Evolutionary conservation across 179 eudicot species (phyloP).

Genomic region (Gypsophila paniculata): DNA sequence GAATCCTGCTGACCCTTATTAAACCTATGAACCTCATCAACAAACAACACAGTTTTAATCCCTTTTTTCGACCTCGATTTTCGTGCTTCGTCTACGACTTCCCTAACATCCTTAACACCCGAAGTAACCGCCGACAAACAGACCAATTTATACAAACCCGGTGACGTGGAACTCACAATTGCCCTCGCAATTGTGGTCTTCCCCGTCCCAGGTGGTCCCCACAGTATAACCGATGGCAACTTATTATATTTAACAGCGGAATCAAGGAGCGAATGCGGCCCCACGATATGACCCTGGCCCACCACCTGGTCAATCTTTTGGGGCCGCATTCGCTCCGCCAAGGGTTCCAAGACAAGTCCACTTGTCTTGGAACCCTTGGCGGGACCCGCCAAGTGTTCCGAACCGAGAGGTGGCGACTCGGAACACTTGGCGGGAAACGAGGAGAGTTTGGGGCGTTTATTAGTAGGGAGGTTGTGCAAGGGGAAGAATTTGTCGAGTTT

Average conservation of each 20-base stretch:
- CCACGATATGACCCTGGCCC: slow-evolving; percentile 75
- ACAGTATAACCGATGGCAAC: slow-evolving; percentile 64
- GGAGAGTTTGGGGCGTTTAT: slow-evolving; percentile 38
- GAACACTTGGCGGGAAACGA: background rate
- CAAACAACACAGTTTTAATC: slow-evolving; percentile 60
- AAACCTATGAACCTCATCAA: slow-evolving; percentile 87
- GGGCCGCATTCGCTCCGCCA: slow-evolving; percentile 79
- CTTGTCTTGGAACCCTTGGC: background rate
- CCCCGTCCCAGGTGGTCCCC: slow-evolving; percentile 97
- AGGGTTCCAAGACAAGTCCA: slow-evolving; percentile 30
- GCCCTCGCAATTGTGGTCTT: slow-evolving; percentile 88
- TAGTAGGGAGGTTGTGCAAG: slow-evolving; percentile 11
- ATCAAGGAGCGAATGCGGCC: slow-evolving; percentile 38
- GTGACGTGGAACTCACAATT: slow-evolving; percentile 34
- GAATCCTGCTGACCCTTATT: slow-evolving; percentile 83
- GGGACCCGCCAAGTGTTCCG: background rate
- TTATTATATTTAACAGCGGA: slow-evolving; percentile 46
- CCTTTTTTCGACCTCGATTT: slow-evolving; percentile 33
- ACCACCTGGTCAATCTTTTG: slow-evolving; percentile 44
- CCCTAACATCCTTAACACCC: slow-evolving; percentile 88
- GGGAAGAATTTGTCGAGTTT: slow-evolving; percentile 26
- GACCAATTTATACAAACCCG: slow-evolving; percentile 41
- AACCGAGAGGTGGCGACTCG: background rate
- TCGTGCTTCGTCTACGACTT: slow-evolving; percentile 67
- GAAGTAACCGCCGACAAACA: slow-evolving; percentile 58